Base-by-base conservation (phyloP, 768 basidiomycete species). In the Terana coerulea region DNA sequence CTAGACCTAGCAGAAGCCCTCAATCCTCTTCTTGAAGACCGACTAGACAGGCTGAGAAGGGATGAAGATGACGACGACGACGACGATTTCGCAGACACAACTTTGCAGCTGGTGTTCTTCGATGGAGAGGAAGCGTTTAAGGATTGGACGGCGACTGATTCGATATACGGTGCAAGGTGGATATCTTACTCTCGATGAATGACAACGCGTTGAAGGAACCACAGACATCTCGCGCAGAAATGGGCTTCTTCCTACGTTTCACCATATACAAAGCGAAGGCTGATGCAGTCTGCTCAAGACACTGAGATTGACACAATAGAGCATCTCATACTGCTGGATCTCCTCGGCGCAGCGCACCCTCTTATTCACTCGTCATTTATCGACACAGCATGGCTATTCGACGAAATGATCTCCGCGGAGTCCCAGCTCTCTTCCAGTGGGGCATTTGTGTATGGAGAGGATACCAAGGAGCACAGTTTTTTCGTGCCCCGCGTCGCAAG, bases 81-180 rank as follows among this genome's bases (percentile, higher is more conserved):
- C 17, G 90, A 91, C 36, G 88, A 91, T 47, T 71, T 84, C 12
- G 81, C 81, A 0, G 87, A 90, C 51, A 91, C 88, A 17, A 95
- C 95, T 3, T 68, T 99, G 8, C 93, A 97, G 64, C 72, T 98
- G 8, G 76, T 99, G 9, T 95, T 98, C 65, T 95, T 99, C 52
- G 97, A 99, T 61, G 97, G 97, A 2, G 97, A 99, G 69, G 97
- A 98, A 68, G 97, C 97, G 0, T 98, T 95, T 68, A 75, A 81
- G 41, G 74, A 80, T 24, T 99, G 95, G 95, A 92, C 91, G 2
- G 78, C 75, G 26, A 82, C 79, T 2, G 95, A 99, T 68, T 95
- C 91, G 1, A 84, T 92, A 36, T 99, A 99, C 64, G 95, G 95
- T n/a, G 86, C 95, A 34, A 83, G 91, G 95, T 92, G 61, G 50